These are phyloP conservation scores for Murraya koenigii DNA, from an alignment of 345 rosid genomes.

Conservation along the genomic window DNA sequence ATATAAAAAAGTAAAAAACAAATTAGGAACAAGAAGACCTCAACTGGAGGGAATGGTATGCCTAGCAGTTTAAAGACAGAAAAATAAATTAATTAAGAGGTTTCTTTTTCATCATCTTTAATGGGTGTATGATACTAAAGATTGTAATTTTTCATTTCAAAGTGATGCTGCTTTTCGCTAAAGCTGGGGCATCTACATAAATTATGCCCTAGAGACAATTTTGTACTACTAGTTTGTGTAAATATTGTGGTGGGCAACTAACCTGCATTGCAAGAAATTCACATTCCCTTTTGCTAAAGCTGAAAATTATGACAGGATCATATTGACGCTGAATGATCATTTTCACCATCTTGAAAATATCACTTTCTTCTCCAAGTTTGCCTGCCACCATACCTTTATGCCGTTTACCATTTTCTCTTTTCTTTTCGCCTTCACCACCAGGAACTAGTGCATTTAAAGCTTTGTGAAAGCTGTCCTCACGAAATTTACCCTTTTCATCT, in stretches of 20 bases:
- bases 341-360: slow-evolving; percentile 95
- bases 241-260: slow-evolving; percentile 4
- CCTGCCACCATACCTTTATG: slow-evolving; percentile 65
- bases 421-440: slow-evolving; percentile 63
- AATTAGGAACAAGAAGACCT: not conserved
- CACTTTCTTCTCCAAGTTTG: slow-evolving; percentile 92
- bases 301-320: slow-evolving; percentile 95
- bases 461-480: slow-evolving; percentile 93
- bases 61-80: not conserved
- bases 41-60: not conserved
- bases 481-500: slow-evolving; percentile 89
- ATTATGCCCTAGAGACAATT: not conserved
- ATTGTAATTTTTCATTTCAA: not conserved
- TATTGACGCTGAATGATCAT: slow-evolving; percentile 95
- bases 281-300: slow-evolving; percentile 97
- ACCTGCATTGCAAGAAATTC: slow-evolving; percentile 99
- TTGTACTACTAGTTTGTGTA: not conserved
- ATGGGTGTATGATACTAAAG: not conserved
- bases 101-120: not conserved
- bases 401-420: slow-evolving; percentile 69
- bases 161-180: not conserved
- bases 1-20: not conserved
- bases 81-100: not conserved
- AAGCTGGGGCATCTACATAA: not conserved
- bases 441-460: slow-evolving; percentile 89